phyloP scores from a whole-genome alignment of 192 early-diverging fungal species.

The Rhizophagus clarus region DNA sequence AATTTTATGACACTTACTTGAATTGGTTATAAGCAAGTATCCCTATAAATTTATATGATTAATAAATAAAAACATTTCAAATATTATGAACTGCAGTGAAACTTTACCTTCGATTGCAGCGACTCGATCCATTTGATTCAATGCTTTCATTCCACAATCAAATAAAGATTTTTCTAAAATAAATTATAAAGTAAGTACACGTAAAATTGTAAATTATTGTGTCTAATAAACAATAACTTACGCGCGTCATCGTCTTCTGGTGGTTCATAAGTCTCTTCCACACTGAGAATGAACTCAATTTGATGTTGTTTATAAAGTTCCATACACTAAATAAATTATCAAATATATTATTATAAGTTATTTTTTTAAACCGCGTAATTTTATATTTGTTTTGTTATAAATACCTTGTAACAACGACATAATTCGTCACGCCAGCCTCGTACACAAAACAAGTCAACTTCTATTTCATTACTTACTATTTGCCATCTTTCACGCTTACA shows the following conservation, averaged over 20 bases:
- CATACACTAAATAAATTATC: constrained; percentile 44
- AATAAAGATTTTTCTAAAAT: constrained; percentile 66
- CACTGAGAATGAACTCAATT: constrained; percentile 57
- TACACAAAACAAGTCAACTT: constrained; percentile 66
- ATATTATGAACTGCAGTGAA: neutral
- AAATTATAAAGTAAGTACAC: neutral
- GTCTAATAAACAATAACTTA: neutral
- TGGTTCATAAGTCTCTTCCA: constrained; percentile 73
- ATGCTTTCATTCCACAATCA: constrained; percentile 75
- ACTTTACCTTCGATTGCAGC: constrained; percentile 67
- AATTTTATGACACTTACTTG: neutral
- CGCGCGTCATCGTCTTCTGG: constrained; percentile 73
- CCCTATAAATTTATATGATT: neutral
- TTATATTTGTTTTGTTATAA: neutral
- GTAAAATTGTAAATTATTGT: neutral
- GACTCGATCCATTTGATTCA: constrained; percentile 71
- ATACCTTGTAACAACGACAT: constrained; percentile 66
- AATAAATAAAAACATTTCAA: neutral
- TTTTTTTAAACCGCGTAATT: neutral
- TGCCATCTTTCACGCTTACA: constrained; percentile 33
- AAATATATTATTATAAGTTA: neutral
- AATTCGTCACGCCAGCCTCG: constrained; percentile 75
- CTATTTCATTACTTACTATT: constrained; percentile 34
- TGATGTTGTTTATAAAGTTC: constrained; percentile 46
- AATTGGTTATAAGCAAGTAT: neutral